Evolutionary conservation across 2,329 filamentous ascomycete genomes (phyloP).

Genomic region (Neodidymelliopsis sp.): DNA sequence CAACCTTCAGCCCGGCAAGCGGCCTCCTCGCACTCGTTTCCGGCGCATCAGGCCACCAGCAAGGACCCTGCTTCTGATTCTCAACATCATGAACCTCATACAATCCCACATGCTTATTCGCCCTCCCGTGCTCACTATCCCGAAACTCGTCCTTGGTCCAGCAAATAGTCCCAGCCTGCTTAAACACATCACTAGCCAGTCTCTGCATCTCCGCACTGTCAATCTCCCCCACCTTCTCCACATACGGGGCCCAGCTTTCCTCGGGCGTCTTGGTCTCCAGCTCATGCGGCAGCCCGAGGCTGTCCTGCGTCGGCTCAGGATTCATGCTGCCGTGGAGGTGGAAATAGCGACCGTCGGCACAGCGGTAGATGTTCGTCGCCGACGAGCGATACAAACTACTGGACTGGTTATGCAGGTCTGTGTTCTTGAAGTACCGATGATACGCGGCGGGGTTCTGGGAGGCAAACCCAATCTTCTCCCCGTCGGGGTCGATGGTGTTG

Average conservation of each 20-base stretch:
- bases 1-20: slow-evolving; percentile 58
- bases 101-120: slow-evolving; percentile 52
- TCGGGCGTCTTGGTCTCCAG: slow-evolving; percentile 36
- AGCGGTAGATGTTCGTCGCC: slow-evolving; percentile 58
- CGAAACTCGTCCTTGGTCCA: slow-evolving; percentile 50
- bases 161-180: slow-evolving; percentile 53
- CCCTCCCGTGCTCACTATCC: slow-evolving; percentile 52
- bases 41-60: slow-evolving; percentile 53
- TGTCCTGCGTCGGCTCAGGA: slow-evolving; percentile 52
- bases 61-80: slow-evolving; percentile 37
- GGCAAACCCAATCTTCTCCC: slow-evolving; percentile 30
- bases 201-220: slow-evolving; percentile 47
- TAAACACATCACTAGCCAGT: slow-evolving; percentile 47
- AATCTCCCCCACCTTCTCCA: slow-evolving; percentile 44
- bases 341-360: slow-evolving; percentile 56
- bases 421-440: slow-evolving; percentile 38
- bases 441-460: slow-evolving; percentile 18
- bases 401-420: slow-evolving; percentile 31
- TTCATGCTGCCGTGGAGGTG: slow-evolving; percentile 60
- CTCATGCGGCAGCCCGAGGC: slow-evolving; percentile 46
- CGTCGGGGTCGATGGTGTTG: slow-evolving; percentile 45
- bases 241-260: slow-evolving; percentile 44
- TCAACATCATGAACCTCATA: slow-evolving; percentile 48
- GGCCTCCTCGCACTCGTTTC: slow-evolving; percentile 49
- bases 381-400: slow-evolving; percentile 37